phyloP scores from a whole-genome alignment of 2,329 filamentous ascomycete species.

The Aspergillus sp. region DNA sequence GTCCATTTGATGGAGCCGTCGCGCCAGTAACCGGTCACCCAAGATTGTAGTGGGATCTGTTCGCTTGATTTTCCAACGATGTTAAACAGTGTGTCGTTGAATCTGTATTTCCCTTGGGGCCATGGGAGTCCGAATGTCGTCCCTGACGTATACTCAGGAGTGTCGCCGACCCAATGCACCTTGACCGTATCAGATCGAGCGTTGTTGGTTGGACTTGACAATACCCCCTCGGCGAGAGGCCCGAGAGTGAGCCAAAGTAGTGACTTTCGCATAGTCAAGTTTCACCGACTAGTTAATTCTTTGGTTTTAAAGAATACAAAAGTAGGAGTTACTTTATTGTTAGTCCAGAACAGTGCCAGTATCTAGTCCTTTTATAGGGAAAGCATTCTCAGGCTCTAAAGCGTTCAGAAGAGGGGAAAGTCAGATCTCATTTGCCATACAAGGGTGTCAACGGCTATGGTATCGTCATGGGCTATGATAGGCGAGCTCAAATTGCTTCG shows the following conservation, averaged over 20 bases:
- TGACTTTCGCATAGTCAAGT: not conserved
- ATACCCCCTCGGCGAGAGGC: not conserved
- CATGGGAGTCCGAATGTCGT: conserved; percentile 41
- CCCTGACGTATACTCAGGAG: conserved; percentile 29
- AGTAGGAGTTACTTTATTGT: not conserved
- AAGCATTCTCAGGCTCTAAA: not conserved
- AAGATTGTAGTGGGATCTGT: conserved; percentile 42
- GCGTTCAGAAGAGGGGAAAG: not conserved
- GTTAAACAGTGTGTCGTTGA: conserved; percentile 33
- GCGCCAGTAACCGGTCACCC: conserved; percentile 54
- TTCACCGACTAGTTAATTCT: too few species aligned
- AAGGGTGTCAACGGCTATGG: not conserved
- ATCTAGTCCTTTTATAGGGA: not conserved
- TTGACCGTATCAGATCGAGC: not conserved
- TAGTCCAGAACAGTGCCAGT: not conserved
- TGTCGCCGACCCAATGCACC: conserved; percentile 34
- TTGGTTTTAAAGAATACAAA: not conserved
- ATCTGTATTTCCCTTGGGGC: conserved; percentile 35
- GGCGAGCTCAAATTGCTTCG: not conserved
- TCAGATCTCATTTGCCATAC: not conserved
- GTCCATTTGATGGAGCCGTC: conserved; percentile 59
- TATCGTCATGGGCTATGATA: not conserved
- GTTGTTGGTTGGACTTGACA: not conserved
- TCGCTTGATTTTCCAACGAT: conserved; percentile 14
- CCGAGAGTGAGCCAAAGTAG: not conserved